phyloP scores from a whole-genome alignment of 2,329 filamentous ascomycete genomes.

The Colletotrichum sojae region DNA sequence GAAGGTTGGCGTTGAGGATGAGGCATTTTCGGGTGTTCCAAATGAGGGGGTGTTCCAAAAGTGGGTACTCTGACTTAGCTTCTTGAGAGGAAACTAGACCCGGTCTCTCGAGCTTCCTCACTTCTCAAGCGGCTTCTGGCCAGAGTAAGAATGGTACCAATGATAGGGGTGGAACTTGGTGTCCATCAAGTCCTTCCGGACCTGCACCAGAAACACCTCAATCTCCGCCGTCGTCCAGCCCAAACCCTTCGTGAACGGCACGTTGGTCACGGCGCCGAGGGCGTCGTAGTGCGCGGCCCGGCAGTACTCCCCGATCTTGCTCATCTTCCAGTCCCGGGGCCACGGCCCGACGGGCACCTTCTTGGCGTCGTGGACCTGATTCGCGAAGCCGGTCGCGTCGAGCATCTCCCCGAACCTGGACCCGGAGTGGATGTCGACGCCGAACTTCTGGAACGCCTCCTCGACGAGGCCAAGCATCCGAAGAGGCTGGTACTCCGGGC shows the following conservation, averaged over 20 bases:
- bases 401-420: conserved; percentile 38
- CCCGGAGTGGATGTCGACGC: conserved; percentile 43
- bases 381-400: conserved; percentile 45
- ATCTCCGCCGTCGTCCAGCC: conserved; percentile 14
- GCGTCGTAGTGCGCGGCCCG: conserved; percentile 19
- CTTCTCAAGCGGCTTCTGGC: not conserved
- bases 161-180: not conserved
- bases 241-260: conserved; percentile 18
- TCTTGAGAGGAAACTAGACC: not conserved
- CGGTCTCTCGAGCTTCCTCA: not conserved
- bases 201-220: conserved; percentile 11
- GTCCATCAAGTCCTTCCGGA: conserved; percentile 9
- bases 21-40: no score
- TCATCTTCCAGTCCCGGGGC: conserved; percentile 57
- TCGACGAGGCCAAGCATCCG: conserved; percentile 21
- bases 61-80: no score
- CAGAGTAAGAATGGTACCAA: not conserved
- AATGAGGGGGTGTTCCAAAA: no score
- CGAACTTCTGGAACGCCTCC: conserved; percentile 43
- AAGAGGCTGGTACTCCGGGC: conserved; percentile 18
- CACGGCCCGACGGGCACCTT: conserved; percentile 57
- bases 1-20: no score
- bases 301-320: conserved; percentile 52
- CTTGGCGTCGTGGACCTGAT: conserved; percentile 46
- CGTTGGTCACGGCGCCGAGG: not conserved